phyloP scores from a whole-genome alignment of 805 yeast species.

The Hanseniaspora thailandica region DNA sequence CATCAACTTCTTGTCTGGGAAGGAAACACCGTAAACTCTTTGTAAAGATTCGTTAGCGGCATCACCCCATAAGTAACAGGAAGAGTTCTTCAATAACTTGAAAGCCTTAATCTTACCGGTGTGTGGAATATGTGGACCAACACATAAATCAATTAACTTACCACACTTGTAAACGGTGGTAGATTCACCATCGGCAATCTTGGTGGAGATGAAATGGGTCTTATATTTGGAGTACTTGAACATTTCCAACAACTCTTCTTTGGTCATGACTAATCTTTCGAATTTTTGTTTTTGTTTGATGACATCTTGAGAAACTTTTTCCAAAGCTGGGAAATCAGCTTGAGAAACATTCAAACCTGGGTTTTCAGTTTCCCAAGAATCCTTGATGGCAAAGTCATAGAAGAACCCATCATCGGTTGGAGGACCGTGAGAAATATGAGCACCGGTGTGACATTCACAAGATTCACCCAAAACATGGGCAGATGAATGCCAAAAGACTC shows the following conservation, averaged over 20 bases:
- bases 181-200: conserved; percentile 90
- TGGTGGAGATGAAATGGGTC: conserved; percentile 70
- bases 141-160: conserved; percentile 88
- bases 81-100: conserved; percentile 87
- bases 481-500: conserved; percentile 97
- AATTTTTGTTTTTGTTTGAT: conserved; percentile 92
- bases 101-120: conserved; percentile 92
- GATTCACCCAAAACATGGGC: conserved; percentile 98
- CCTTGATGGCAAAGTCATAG: conserved; percentile 76
- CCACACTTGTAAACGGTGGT: conserved; percentile 98
- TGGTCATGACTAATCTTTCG: conserved; percentile 83
- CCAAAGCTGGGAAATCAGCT: conserved; percentile 72
- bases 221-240: conserved; percentile 92
- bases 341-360: conserved; percentile 65
- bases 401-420: conserved; percentile 97
- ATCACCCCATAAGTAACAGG: conserved; percentile 93
- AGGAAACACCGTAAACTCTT: conserved; percentile 93
- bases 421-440: conserved; percentile 87
- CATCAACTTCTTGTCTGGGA: conserved; percentile 96
- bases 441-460: conserved; percentile 91
- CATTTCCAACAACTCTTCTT: conserved; percentile 85
- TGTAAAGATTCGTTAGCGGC: conserved; percentile 86
- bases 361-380: conserved; percentile 37
- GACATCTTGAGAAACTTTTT: conserved; percentile 75
- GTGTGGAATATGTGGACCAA: conserved; percentile 96